Percentiles rank a stretch among this genome's conserved stretches.
Evolutionary conservation across 345 rosid species (phyloP).

Genomic region (Syzygium grande): DNA sequence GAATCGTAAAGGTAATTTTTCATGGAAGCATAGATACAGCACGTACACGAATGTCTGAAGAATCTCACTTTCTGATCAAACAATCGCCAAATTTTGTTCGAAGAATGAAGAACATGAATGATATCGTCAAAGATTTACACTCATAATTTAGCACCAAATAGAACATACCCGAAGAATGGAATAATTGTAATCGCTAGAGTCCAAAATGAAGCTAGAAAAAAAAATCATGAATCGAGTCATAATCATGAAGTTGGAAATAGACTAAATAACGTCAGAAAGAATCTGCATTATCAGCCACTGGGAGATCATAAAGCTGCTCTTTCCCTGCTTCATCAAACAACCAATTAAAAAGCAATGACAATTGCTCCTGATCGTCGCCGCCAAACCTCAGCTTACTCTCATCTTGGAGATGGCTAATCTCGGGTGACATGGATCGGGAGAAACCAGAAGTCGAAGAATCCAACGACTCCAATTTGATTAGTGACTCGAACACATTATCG

Average conservation of each 20-base stretch:
- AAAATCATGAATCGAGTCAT: background rate
- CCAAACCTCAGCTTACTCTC: slow-evolving; percentile 7
- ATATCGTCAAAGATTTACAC: background rate
- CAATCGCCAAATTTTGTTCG: background rate
- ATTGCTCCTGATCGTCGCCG: background rate
- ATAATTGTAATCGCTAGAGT: background rate
- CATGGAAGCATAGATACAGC: background rate
- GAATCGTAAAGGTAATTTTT: background rate
- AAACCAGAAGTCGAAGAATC: slow-evolving; percentile 11
- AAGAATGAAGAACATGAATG: background rate
- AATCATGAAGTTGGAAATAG: background rate
- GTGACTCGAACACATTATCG: slow-evolving; percentile 6
- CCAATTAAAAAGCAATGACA: slow-evolving; percentile 23
- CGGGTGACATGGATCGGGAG: slow-evolving; percentile 13
- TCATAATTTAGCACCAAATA: background rate
- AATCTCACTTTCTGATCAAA: background rate
- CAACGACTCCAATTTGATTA: slow-evolving; percentile 4
- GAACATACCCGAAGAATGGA: background rate
- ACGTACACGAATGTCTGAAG: background rate
- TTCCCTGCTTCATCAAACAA: slow-evolving; percentile 6
- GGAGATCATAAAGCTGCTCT: background rate
- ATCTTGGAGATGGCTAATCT: slow-evolving; percentile 5
- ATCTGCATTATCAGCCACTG: slow-evolving; percentile 6
- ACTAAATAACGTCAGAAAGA: background rate
- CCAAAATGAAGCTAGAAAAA: background rate